These are phyloP conservation scores for Heliocybe sulcata DNA, from an alignment of 1,284 basidiomycete genomes.

Conservation along the genomic window DNA sequence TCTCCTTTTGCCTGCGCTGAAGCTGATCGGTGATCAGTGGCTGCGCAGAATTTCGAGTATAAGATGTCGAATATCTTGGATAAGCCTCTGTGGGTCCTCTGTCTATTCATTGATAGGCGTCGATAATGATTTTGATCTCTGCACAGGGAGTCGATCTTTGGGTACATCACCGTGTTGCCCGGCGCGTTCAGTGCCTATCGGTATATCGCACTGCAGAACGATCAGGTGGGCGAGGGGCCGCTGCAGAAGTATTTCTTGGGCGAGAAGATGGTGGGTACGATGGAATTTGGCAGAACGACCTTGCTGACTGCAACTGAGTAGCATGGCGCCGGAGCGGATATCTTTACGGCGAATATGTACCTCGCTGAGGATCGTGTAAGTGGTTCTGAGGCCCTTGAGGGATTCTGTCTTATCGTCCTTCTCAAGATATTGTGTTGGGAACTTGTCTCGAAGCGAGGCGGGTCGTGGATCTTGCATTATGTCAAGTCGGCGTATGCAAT, in stretches of 20 bases:
- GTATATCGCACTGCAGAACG: conserved; percentile 89
- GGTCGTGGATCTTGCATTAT: conserved; percentile 88
- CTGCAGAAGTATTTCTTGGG: conserved; percentile 93
- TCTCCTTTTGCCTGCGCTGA: too few relatives aligned
- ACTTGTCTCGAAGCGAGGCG: conserved; percentile 81
- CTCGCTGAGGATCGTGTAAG: conserved; percentile 81
- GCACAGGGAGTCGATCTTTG: conserved; percentile 70
- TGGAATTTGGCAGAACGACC: neutral
- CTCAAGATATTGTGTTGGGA: conserved; percentile 87
- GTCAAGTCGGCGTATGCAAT: conserved; percentile 89
- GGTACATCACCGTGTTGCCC: conserved; percentile 89
- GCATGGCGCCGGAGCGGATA: conserved; percentile 83
- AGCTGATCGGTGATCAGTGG: conserved; percentile 33
- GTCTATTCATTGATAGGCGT: conserved; percentile 2
- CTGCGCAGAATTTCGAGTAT: conserved; percentile 95
- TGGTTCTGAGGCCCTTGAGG: conserved; percentile 7
- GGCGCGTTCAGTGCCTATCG: conserved; percentile 92
- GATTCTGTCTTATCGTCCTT: conserved; percentile 3
- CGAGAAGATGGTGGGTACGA: conserved; percentile 67
- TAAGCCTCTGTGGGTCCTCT: conserved; percentile 60
- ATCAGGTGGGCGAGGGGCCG: conserved; percentile 76
- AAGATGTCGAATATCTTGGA: conserved; percentile 94
- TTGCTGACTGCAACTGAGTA: conserved; percentile 12
- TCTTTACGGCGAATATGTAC: conserved; percentile 95
- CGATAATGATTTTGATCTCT: neutral